Evolutionary conservation across 2,329 filamentous ascomycete species (phyloP).

Genomic region (Eutypa lata): DNA sequence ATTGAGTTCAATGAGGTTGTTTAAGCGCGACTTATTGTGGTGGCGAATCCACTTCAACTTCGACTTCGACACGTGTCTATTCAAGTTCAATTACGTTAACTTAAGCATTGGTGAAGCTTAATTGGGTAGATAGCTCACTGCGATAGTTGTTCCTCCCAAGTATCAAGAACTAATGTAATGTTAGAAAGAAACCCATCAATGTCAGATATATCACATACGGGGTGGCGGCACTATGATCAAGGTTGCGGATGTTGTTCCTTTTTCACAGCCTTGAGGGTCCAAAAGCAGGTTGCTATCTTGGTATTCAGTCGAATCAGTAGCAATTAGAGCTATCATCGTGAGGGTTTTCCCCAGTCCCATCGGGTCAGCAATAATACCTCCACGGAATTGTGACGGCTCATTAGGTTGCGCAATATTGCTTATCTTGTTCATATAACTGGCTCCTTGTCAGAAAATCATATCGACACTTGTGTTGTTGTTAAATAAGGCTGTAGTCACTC

Average conservation of each 20-base stretch:
- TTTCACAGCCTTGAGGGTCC: background rate
- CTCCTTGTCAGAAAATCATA: background rate
- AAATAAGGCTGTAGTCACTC: too few species aligned
- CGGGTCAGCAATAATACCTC: conserved; percentile 24
- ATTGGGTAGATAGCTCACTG: conserved; percentile 3
- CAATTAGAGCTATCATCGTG: conserved; percentile 23
- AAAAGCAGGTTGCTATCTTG: background rate
- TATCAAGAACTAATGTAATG: conserved; percentile 7
- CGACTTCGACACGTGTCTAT: background rate
- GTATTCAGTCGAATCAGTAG: conserved; percentile 7
- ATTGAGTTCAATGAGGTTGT: conserved; percentile 9
- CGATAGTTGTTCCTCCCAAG: conserved; percentile 18
- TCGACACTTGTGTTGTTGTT: too few species aligned
- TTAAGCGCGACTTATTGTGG: conserved; percentile 25
- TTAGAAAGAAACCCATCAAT: background rate
- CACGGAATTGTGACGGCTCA: conserved; percentile 14
- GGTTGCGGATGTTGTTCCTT: conserved; percentile 1
- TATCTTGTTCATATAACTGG: background rate
- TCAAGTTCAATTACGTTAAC: background rate
- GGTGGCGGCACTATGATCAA: conserved; percentile 19
- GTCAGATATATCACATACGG: background rate
- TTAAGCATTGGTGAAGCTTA: background rate
- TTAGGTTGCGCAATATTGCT: conserved; percentile 3
- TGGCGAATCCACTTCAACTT: conserved; percentile 13
- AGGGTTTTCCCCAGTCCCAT: conserved; percentile 29